These are phyloP conservation scores for Magnolia changhungtana DNA, from an alignment of 164 flowering plant genomes.

Conservation along the genomic window DNA sequence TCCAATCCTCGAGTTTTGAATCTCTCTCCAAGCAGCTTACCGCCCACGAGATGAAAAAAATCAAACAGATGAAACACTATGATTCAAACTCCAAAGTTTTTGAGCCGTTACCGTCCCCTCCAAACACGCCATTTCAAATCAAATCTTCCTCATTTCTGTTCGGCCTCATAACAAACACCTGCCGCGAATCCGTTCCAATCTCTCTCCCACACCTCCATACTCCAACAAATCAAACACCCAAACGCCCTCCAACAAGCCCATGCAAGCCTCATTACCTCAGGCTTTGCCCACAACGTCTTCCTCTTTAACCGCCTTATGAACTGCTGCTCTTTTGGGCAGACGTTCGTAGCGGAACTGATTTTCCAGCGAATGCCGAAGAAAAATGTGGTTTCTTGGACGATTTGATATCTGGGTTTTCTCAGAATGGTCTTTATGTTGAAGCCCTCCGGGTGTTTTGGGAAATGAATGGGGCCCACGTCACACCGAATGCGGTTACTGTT, in stretches of 20 bases:
- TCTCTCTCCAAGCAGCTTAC: too few species aligned
- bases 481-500: conserved; percentile 35
- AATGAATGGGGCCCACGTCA: conserved; percentile 25
- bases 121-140: conserved; percentile 3
- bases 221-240: conserved; percentile 23
- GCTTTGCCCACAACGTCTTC: conserved; percentile 23
- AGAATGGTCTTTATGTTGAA: conserved; percentile 18
- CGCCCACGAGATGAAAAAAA: background rate
- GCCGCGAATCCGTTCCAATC: background rate
- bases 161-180: background rate
- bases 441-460: conserved; percentile 26
- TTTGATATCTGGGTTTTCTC: conserved; percentile 36
- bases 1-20: too few species aligned
- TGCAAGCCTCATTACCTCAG: conserved; percentile 30
- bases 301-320: conserved; percentile 37
- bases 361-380: conserved; percentile 21
- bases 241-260: conserved; percentile 35
- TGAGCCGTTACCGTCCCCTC: conserved; percentile 11
- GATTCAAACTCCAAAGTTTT: background rate
- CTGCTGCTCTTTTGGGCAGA: conserved; percentile 20
- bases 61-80: background rate
- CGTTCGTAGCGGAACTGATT: conserved; percentile 17
- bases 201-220: conserved; percentile 24
- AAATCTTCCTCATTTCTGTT: background rate
- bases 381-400: conserved; percentile 45